A percentile compares a stretch with the other conserved stretches of the same genome.
Evolutionary conservation across 2,329 filamentous ascomycete genomes (phyloP).

Genomic region (Phoma sp.): DNA sequence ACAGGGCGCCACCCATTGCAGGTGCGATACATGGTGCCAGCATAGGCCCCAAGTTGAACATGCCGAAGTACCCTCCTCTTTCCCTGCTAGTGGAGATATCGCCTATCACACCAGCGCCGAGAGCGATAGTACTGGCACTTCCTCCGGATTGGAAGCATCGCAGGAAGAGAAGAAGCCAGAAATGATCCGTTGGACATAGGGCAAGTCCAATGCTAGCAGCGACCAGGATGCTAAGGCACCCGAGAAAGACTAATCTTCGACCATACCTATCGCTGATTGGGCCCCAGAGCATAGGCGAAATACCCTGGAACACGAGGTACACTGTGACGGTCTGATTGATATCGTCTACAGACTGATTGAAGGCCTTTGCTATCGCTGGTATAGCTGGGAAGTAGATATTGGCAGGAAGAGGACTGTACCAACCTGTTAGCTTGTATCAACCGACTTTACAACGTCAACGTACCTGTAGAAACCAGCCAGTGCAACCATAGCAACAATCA

Average conservation of each 20-base stretch:
- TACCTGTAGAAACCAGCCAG: slow-evolving; percentile 43
- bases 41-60: slow-evolving; percentile 63
- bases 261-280: slow-evolving; percentile 61
- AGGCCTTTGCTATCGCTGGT: slow-evolving; percentile 42
- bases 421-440: background rate
- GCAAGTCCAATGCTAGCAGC: slow-evolving; percentile 45
- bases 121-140: slow-evolving; percentile 55
- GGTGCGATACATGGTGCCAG: slow-evolving; percentile 40
- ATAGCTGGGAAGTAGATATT: slow-evolving; percentile 52
- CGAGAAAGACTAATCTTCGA: slow-evolving; percentile 59
- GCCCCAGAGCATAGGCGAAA: slow-evolving; percentile 61
- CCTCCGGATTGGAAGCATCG: slow-evolving; percentile 50
- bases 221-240: slow-evolving; percentile 47
- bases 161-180: slow-evolving; percentile 44
- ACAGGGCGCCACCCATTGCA: slow-evolving; percentile 43
- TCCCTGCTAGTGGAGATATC: slow-evolving; percentile 75
- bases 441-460: background rate
- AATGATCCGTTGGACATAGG: slow-evolving; percentile 41
- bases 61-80: slow-evolving; percentile 75
- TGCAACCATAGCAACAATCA: slow-evolving; percentile 41
- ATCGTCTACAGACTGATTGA: slow-evolving; percentile 51
- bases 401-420: slow-evolving; percentile 48
- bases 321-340: slow-evolving; percentile 62
- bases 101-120: slow-evolving; percentile 74
- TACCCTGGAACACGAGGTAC: slow-evolving; percentile 59